These are phyloP conservation scores for Blastobotrys terrestris DNA, from an alignment of 805 yeast species.

Conservation along the genomic window DNA sequence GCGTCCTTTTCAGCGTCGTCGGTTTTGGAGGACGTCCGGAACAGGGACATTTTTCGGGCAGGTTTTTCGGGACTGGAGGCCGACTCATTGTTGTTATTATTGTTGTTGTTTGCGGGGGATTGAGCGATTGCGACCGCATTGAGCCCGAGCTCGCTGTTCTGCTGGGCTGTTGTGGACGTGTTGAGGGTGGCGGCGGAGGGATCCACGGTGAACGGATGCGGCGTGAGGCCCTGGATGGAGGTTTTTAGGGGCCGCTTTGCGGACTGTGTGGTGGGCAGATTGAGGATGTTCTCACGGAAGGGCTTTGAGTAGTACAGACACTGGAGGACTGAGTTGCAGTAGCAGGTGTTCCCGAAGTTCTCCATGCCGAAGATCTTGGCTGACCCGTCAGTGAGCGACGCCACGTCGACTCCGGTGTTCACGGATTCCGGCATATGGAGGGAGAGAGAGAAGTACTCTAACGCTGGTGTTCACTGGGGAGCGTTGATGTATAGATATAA, in stretches of 20 bases:
- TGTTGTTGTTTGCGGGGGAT: constrained; percentile 13
- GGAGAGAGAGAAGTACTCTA: no score
- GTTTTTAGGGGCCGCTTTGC: constrained; percentile 32
- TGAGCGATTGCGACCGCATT: constrained; percentile 3
- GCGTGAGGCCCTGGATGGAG: constrained; percentile 27
- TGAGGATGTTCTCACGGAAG: constrained; percentile 54
- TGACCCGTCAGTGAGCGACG: constrained; percentile 18
- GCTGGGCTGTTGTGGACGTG: constrained; percentile 4
- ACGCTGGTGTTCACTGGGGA: no score
- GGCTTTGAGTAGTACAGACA: constrained; percentile 70
- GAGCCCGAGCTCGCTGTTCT: constrained; percentile 7
- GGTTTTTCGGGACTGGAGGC: constrained; percentile 2
- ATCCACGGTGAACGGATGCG: constrained; percentile 31
- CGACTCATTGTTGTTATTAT: background rate
- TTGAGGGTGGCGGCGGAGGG: constrained; percentile 17
- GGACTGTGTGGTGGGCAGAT: constrained; percentile 24
- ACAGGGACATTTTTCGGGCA: constrained; percentile 9
- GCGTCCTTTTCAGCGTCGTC: background rate
- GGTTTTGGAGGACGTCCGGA: constrained; percentile 4
- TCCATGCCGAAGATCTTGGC: constrained; percentile 39
- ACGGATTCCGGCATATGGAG: background rate
- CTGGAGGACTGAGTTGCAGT: constrained; percentile 88
- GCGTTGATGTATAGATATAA: no score
- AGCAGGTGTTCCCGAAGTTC: constrained; percentile 65
- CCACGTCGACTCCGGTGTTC: background rate